These are phyloP conservation scores for Monosporascus cannonballus DNA, from an alignment of 2,329 filamentous ascomycete genomes.

Conservation along the genomic window DNA sequence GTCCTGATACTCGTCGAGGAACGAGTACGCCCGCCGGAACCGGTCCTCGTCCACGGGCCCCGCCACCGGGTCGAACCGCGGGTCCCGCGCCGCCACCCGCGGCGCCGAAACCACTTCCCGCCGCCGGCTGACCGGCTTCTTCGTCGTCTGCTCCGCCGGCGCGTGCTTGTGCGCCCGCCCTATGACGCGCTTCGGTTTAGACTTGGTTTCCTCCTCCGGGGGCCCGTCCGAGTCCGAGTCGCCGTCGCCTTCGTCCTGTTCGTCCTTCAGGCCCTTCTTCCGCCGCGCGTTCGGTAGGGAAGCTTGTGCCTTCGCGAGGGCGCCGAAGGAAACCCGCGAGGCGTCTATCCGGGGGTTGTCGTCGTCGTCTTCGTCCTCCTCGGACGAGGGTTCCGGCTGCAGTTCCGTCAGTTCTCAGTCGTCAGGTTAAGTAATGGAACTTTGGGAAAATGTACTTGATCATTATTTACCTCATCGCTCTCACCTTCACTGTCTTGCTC, in stretches of 20 bases:
- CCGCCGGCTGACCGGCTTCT: slow-evolving; percentile 74
- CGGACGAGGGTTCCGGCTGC: slow-evolving; percentile 18
- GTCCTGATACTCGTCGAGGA: slow-evolving; percentile 79
- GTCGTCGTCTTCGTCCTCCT: slow-evolving; percentile 31
- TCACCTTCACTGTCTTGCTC: slow-evolving; percentile 16
- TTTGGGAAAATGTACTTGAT: slow-evolving; percentile 15
- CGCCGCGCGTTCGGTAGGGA: slow-evolving; percentile 40
- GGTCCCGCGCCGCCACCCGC: slow-evolving; percentile 65
- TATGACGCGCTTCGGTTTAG: slow-evolving; percentile 19
- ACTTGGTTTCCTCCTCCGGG: slow-evolving; percentile 25
- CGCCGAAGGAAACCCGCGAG: slow-evolving; percentile 74
- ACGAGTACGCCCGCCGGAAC: slow-evolving; percentile 71
- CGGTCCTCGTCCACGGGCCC: slow-evolving; percentile 46
- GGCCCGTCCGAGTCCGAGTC: slow-evolving; percentile 26
- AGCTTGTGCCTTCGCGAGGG: slow-evolving; percentile 80
- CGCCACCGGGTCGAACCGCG: slow-evolving; percentile 70
- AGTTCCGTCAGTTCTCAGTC: slow-evolving; percentile 7
- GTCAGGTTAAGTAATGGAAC: not conserved
- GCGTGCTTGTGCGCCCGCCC: slow-evolving; percentile 77
- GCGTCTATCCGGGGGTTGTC: slow-evolving; percentile 37
- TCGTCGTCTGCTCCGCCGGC: slow-evolving; percentile 75
- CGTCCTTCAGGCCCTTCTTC: slow-evolving; percentile 25
- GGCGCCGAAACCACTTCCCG: slow-evolving; percentile 63
- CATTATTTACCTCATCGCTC: slow-evolving; percentile 24
- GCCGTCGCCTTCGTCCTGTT: slow-evolving; percentile 19